These are phyloP conservation scores for Backusella psychrophila DNA, from an alignment of 192 early-diverging fungal genomes.

Conservation along the genomic window DNA sequence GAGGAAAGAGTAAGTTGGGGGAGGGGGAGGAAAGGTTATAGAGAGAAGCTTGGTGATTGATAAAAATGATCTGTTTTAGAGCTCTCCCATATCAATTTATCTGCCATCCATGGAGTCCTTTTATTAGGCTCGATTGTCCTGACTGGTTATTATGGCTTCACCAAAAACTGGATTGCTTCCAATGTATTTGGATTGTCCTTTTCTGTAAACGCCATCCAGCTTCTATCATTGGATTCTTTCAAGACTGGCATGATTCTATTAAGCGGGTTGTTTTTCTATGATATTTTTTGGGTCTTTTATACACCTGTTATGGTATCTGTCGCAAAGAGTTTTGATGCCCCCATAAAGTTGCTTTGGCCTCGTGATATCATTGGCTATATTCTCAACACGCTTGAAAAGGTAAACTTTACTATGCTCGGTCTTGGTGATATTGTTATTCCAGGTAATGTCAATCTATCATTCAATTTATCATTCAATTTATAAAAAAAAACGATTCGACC, in stretches of 20 bases:
- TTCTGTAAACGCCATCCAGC: constrained; percentile 78
- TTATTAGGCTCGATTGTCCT: constrained; percentile 53
- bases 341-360: constrained; percentile 94
- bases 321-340: constrained; percentile 93
- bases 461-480: too few species aligned
- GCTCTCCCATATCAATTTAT: constrained; percentile 55
- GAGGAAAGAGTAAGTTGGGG: constrained; percentile 54
- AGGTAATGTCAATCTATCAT: constrained; percentile 54
- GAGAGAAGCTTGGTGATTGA: too few species aligned
- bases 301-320: constrained; percentile 98
- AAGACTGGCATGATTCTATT: constrained; percentile 95
- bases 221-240: constrained; percentile 93
- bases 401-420: constrained; percentile 88
- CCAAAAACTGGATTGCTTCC: constrained; percentile 93
- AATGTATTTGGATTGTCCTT: constrained; percentile 90
- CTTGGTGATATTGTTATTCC: constrained; percentile 97
- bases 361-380: constrained; percentile 60
- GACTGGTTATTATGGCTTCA: constrained; percentile 72
- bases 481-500: too few species aligned
- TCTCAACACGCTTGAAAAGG: constrained; percentile 38
- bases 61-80: constrained; percentile 28
- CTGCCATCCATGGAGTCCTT: constrained; percentile 64
- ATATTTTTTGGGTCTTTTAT: constrained; percentile 99
- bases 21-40: too few species aligned
- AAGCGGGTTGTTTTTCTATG: constrained; percentile 89